Conservation (phyloP, 163 green algal genomes). For the Volvox carteri region DNA sequence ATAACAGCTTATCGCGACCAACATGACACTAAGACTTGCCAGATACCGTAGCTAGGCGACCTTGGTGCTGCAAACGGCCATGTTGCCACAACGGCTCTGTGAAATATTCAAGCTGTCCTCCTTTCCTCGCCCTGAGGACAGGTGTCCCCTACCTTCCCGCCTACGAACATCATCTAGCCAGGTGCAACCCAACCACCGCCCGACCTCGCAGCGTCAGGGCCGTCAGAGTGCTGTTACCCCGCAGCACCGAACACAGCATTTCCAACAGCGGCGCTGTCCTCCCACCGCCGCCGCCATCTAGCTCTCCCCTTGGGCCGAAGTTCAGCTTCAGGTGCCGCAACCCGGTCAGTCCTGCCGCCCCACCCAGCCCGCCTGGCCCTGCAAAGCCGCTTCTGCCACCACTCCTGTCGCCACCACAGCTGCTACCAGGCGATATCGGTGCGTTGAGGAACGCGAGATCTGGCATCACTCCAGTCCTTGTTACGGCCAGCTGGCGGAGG, state of each 20-base stretch:
- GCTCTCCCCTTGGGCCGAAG: not conserved
- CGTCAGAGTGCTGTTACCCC: constrained; percentile 46
- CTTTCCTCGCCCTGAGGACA: too few species aligned
- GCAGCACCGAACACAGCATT: constrained; percentile 35
- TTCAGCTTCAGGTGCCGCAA: constrained; percentile 46
- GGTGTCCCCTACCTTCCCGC: too few species aligned
- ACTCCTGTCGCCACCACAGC: not conserved
- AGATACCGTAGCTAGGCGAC: too few species aligned
- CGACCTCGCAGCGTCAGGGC: constrained; percentile 46
- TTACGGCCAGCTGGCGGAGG: constrained; percentile 8
- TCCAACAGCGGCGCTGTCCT: constrained; percentile 25
- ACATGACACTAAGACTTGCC: too few species aligned
- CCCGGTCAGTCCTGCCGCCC: not conserved
- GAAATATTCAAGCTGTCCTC: too few species aligned
- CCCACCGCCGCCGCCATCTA: not conserved
- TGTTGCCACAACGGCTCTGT: too few species aligned
- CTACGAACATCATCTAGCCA: too few species aligned
- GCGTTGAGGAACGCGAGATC: constrained; percentile 40
- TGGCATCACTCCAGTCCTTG: constrained; percentile 9
- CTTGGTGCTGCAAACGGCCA: too few species aligned
- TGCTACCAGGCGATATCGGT: not conserved
- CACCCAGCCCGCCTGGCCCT: not conserved
- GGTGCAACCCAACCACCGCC: too few species aligned
- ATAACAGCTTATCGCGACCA: too few species aligned
- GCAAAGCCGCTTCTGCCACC: not conserved